A percentile compares a stretch with the other conserved stretches of the same genome.
phyloP scores from a whole-genome alignment of 2,329 filamentous ascomycete species.

The Bipolaris oryzae region DNA sequence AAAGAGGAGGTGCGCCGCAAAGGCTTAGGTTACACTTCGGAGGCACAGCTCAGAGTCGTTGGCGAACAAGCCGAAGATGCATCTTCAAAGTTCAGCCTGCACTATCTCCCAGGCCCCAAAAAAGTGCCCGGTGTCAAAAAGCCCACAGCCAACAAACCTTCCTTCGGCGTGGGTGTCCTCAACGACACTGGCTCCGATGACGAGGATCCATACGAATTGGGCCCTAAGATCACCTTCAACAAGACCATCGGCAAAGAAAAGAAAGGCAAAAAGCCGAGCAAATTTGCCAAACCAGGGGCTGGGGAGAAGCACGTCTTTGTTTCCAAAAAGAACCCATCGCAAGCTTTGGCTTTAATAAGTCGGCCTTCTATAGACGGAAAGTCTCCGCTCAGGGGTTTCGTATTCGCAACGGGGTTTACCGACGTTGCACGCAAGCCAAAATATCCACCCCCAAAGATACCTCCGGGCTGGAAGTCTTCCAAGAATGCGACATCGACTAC shows the following conservation, averaged over 20 bases:
- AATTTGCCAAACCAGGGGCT: constrained; percentile 67
- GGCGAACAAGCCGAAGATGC: constrained; percentile 32
- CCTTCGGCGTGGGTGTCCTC: constrained; percentile 84
- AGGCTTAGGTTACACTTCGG: constrained; percentile 71
- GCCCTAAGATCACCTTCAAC: constrained; percentile 88
- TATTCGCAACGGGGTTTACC: constrained; percentile 62
- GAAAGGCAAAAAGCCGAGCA: constrained; percentile 64
- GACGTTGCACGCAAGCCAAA: constrained; percentile 52
- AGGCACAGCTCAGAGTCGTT: constrained; percentile 57
- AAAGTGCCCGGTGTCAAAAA: constrained; percentile 42
- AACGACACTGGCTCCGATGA: constrained; percentile 96
- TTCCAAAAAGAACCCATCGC: constrained; percentile 65
- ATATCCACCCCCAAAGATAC: constrained; percentile 71
- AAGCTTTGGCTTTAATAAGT: constrained; percentile 51
- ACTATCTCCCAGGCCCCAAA: constrained; percentile 31
- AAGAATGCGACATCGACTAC: constrained; percentile 33
- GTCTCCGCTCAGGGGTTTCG: constrained; percentile 79
- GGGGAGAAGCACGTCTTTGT: constrained; percentile 75
- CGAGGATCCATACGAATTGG: constrained; percentile 91
- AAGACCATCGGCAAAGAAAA: constrained; percentile 80
- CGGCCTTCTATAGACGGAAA: constrained; percentile 83
- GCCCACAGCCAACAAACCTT: constrained; percentile 64
- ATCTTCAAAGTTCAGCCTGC: constrained; percentile 23
- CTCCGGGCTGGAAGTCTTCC: constrained; percentile 74
- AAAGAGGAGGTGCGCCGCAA: constrained; percentile 69